A percentile compares a stretch with the other conserved stretches of the same genome.
Evolutionary conservation across 306 rosid species (phyloP).

Genomic region (Pterocarpus santalinus): DNA sequence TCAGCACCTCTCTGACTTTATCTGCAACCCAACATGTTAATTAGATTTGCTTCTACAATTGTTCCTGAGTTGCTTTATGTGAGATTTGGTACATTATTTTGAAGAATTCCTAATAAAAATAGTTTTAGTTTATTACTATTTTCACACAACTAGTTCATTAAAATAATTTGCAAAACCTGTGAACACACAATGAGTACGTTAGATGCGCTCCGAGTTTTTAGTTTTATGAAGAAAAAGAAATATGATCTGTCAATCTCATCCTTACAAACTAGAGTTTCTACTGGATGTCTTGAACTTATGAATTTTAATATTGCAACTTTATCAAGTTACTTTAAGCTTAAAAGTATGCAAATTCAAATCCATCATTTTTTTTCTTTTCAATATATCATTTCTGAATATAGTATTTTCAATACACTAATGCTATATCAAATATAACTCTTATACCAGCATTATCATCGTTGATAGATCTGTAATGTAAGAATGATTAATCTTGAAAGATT

Average conservation of each 20-base stretch:
- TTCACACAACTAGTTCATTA: not conserved
- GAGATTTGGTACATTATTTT: conserved; percentile 39
- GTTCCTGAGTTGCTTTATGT: conserved; percentile 22
- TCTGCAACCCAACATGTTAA: conserved; percentile 58
- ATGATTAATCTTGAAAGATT: too few relatives aligned
- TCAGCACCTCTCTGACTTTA: conserved; percentile 88
- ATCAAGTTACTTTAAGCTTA: too few relatives aligned
- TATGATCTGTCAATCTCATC: not conserved
- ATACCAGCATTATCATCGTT: too few relatives aligned
- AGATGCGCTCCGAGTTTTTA: not conserved
- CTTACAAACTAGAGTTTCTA: not conserved
- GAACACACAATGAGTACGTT: not conserved
- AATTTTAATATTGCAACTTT: too few relatives aligned
- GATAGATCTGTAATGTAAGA: too few relatives aligned
- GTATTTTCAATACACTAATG: too few relatives aligned
- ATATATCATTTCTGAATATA: too few relatives aligned
- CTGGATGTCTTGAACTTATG: not conserved
- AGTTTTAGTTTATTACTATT: not conserved
- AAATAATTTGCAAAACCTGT: not conserved
- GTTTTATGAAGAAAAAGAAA: not conserved
- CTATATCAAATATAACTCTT: too few relatives aligned
- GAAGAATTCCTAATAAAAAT: conserved; percentile 20
- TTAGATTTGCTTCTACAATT: conserved; percentile 37
- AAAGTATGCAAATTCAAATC: too few relatives aligned
- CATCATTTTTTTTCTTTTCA: too few relatives aligned